Evolutionary conservation across 305 asterid species (phyloP).

Genomic region (Plantago coronopus): DNA sequence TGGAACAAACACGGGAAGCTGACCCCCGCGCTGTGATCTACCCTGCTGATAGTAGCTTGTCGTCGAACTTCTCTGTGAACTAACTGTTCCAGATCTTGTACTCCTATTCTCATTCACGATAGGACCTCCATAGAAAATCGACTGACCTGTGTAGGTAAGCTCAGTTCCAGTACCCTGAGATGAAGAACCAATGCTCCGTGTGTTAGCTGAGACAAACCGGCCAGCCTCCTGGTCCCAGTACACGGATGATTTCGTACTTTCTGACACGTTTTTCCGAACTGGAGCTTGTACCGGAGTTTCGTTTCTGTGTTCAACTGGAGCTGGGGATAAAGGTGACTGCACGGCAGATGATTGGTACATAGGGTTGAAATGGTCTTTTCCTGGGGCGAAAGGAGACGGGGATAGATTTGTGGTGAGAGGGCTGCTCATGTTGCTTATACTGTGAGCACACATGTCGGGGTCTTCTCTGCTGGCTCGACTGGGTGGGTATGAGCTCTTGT

Average conservation of each 20-base stretch:
- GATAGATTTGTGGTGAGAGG: conserved; percentile 57
- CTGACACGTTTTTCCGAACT: conserved; percentile 27
- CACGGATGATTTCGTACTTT: conserved; percentile 58
- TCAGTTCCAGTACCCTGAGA: conserved; percentile 56
- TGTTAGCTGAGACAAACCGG: conserved; percentile 58
- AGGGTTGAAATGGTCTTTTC: conserved; percentile 63
- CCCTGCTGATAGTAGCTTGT: conserved; percentile 83
- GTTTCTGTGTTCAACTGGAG: conserved; percentile 16
- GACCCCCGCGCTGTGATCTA: conserved; percentile 90
- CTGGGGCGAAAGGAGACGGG: conserved; percentile 46
- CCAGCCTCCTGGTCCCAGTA: conserved; percentile 91
- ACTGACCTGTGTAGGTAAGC: conserved; percentile 81
- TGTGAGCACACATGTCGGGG: conserved; percentile 57
- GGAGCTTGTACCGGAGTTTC: conserved; percentile 27
- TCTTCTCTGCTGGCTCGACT: conserved; percentile 85
- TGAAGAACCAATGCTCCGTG: conserved; percentile 50
- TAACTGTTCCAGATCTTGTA: conserved; percentile 30
- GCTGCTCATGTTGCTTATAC: conserved; percentile 79
- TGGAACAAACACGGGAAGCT: conserved; percentile 95
- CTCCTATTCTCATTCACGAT: conserved; percentile 55
- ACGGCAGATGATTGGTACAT: conserved; percentile 45
- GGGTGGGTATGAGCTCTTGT: conserved; percentile 73
- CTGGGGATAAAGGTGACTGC: conserved; percentile 53
- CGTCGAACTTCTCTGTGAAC: conserved; percentile 51
- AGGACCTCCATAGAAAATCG: conserved; percentile 91